phyloP scores from a whole-genome alignment of 106 monocot species.

The Dendrobium chrysotoxum region DNA sequence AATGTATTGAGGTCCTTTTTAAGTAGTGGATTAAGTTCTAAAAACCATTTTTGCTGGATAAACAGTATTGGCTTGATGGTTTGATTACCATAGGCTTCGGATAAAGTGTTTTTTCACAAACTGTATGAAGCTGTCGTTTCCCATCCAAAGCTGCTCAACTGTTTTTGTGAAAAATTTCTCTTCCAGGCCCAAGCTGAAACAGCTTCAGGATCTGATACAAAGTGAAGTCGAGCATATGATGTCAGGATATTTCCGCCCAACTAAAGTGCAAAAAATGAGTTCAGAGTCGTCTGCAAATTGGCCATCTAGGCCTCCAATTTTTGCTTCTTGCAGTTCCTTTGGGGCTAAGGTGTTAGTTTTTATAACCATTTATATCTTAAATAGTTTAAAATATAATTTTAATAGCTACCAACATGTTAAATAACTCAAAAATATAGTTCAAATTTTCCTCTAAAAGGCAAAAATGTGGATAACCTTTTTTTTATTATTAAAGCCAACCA shows the following conservation, averaged over 20 bases:
- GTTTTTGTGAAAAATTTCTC: not conserved
- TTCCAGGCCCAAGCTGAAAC: constrained; percentile 69
- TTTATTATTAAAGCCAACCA: too few species aligned
- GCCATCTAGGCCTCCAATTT: constrained; percentile 30
- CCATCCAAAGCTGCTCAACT: not conserved
- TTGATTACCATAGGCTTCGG: not conserved
- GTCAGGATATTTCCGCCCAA: constrained; percentile 34
- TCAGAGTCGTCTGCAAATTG: constrained; percentile 10
- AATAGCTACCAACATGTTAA: too few species aligned
- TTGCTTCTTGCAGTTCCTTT: constrained; percentile 92
- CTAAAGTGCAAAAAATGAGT: constrained; percentile 14
- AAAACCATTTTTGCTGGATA: too few species aligned
- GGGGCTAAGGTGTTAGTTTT: constrained; percentile 31
- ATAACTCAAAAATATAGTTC: too few species aligned
- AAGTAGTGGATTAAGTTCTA: too few species aligned
- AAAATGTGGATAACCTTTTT: too few species aligned
- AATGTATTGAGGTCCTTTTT: too few species aligned
- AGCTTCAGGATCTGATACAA: constrained; percentile 46
- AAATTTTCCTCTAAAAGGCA: too few species aligned
- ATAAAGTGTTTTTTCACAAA: not conserved
- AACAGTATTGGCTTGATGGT: too few species aligned
- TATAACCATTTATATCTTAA: constrained; percentile 20
- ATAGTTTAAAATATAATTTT: not conserved
- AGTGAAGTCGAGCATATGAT: constrained; percentile 69
- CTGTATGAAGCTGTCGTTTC: not conserved